These are phyloP conservation scores for Cyclotella choctawhatcheeana DNA, from an alignment of 108 stramenopile species.

Conservation along the genomic window DNA sequence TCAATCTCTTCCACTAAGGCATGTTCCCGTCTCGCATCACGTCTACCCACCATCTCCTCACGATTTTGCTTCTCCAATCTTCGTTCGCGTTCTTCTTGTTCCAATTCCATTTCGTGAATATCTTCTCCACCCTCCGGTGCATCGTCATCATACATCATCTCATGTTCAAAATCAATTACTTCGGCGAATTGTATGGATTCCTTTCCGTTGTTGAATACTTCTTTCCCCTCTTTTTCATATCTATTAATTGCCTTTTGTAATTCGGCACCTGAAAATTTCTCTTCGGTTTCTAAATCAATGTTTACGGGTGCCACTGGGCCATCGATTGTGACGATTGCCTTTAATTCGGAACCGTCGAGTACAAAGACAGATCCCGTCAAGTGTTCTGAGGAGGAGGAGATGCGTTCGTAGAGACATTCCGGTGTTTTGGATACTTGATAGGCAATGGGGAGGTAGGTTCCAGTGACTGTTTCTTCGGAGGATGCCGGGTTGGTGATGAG, in stretches of 20 bases:
- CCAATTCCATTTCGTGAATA: conserved; percentile 28
- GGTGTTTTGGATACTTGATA: conserved; percentile 22
- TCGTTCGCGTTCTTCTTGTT: conserved; percentile 21
- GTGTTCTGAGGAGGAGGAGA: conserved; percentile 39
- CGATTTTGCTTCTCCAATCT: conserved; percentile 10
- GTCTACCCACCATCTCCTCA: neutral
- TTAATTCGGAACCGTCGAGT: conserved; percentile 61
- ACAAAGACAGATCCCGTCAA: conserved; percentile 73
- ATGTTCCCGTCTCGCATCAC: conserved; percentile 15
- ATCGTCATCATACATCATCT: conserved; percentile 33
- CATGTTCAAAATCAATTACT: conserved; percentile 66
- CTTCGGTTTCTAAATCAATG: conserved; percentile 23
- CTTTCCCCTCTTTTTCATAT: conserved; percentile 24
- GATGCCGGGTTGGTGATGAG: neutral
- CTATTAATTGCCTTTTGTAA: conserved; percentile 12
- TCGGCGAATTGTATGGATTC: conserved; percentile 18
- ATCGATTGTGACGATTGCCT: conserved; percentile 57
- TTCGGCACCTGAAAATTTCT: conserved; percentile 29
- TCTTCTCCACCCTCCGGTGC: conserved; percentile 39
- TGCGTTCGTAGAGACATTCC: conserved; percentile 52
- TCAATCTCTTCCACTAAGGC: conserved; percentile 13
- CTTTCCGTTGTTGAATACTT: conserved; percentile 1
- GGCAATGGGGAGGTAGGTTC: conserved; percentile 38
- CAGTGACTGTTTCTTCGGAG: too few species aligned
- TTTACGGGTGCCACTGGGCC: conserved; percentile 68